Evolutionary conservation across 805 yeast species (phyloP).

Genomic region (Tetrapisispora pingtungensis): DNA sequence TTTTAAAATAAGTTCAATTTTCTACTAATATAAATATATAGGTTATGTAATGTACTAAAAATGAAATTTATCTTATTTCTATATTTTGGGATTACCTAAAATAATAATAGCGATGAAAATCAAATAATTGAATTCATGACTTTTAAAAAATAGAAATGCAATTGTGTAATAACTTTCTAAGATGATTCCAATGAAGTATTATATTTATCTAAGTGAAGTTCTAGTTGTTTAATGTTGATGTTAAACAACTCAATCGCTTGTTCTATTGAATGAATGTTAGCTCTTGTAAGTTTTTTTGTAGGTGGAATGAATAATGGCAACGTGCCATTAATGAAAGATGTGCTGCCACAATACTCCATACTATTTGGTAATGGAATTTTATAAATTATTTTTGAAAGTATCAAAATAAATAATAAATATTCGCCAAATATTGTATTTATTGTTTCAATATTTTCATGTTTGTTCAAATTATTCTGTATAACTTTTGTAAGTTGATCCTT

Average conservation of each 20-base stretch:
- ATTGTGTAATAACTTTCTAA: too few relatives aligned
- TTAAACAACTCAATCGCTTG: constrained; percentile 1
- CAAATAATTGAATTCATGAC: too few relatives aligned
- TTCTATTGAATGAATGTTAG: not conserved
- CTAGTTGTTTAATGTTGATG: constrained; percentile 1
- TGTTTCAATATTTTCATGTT: constrained; percentile 5
- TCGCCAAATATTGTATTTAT: constrained; percentile 22
- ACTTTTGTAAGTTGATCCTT: constrained; percentile 6
- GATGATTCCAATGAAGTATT: not conserved
- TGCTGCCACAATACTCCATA: constrained; percentile 1
- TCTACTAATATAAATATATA: too few relatives aligned
- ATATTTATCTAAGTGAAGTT: not conserved
- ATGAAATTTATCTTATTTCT: too few relatives aligned
- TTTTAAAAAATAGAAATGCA: too few relatives aligned
- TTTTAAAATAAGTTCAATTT: too few relatives aligned
- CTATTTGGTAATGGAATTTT: constrained; percentile 2
- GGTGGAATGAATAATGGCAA: constrained; percentile 1
- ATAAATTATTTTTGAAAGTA: not conserved
- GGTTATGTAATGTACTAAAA: too few relatives aligned
- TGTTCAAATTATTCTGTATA: not conserved
- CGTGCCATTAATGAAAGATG: not conserved
- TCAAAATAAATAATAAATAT: constrained; percentile 1
- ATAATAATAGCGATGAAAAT: too few relatives aligned
- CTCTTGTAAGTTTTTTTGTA: not conserved
- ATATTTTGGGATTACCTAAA: too few relatives aligned